Percentiles rank a stretch among this genome's conserved stretches.
These are phyloP conservation scores for Myxozyma melibiosi DNA, from an alignment of 805 yeast species.

Conservation along the genomic window DNA sequence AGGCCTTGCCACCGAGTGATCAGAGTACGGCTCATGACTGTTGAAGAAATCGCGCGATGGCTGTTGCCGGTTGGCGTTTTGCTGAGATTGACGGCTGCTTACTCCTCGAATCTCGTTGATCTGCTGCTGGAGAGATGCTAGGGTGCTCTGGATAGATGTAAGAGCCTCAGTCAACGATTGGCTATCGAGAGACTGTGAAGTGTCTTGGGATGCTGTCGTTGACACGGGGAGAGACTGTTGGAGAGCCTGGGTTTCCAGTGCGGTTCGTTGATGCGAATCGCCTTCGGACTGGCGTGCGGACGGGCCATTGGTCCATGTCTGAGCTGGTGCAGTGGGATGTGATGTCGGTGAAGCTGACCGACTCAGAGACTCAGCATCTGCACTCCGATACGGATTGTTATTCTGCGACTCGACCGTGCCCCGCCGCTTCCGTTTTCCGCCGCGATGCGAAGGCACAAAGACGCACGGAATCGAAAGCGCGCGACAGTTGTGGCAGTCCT, in stretches of 20 bases:
- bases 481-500: conserved; percentile 24
- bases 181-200: too few species aligned
- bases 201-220: too few species aligned
- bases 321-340: too few species aligned
- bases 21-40: background rate
- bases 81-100: background rate
- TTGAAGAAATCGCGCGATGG: background rate
- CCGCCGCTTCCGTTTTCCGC: conserved; percentile 27
- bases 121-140: conserved; percentile 25
- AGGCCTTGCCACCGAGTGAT: background rate
- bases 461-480: conserved; percentile 17
- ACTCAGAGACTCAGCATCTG: too few species aligned
- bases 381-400: too few species aligned
- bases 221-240: too few species aligned
- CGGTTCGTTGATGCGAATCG: too few species aligned
- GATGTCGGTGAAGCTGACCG: too few species aligned
- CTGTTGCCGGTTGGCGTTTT: too few species aligned
- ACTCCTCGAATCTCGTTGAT: conserved; percentile 11
- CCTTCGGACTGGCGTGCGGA: too few species aligned
- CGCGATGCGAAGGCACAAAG: conserved; percentile 31
- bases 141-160: conserved; percentile 15
- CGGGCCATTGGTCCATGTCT: too few species aligned
- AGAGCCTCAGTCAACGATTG: conserved; percentile 5
- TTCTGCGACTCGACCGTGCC: background rate
- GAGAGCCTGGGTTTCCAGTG: too few species aligned